Evolutionary conservation across 1,284 basidiomycete species (phyloP).

Genomic region (Bondarzewia mesenterica): DNA sequence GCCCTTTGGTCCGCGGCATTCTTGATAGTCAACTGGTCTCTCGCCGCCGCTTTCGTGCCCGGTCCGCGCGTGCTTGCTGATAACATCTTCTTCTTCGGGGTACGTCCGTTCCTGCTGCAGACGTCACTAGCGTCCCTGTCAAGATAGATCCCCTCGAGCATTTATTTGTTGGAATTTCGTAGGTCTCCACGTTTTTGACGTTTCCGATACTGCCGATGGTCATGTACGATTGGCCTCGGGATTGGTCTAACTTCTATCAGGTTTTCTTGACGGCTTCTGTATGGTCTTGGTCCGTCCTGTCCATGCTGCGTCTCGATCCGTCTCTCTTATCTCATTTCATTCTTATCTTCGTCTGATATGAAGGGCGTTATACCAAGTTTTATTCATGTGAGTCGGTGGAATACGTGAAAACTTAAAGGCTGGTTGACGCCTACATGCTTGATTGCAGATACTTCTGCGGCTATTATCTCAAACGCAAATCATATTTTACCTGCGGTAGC

Average conservation of each 20-base stretch:
- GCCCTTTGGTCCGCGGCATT: slow-evolving; percentile 61
- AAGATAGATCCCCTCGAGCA: neutral
- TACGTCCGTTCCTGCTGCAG: slow-evolving; percentile 23
- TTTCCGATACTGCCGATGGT: slow-evolving; percentile 44
- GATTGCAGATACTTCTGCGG: slow-evolving; percentile 44
- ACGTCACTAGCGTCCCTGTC: neutral
- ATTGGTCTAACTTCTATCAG: slow-evolving; percentile 55
- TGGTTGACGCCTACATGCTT: neutral
- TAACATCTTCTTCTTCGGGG: slow-evolving; percentile 56
- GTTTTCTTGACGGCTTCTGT: slow-evolving; percentile 40
- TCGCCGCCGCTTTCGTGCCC: slow-evolving; percentile 46
- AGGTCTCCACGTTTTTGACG: slow-evolving; percentile 33
- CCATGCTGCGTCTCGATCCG: neutral
- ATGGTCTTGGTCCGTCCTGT: slow-evolving; percentile 45
- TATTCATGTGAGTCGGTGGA: slow-evolving; percentile 41
- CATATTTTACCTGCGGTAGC: slow-evolving; percentile 27
- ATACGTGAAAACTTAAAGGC: too few relatives aligned
- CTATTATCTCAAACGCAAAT: slow-evolving; percentile 25
- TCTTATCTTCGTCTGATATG: neutral
- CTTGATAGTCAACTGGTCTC: slow-evolving; percentile 64
- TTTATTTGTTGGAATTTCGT: slow-evolving; percentile 11
- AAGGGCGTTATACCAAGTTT: slow-evolving; percentile 34
- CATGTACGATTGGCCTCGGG: slow-evolving; percentile 61
- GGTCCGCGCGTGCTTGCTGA: slow-evolving; percentile 39
- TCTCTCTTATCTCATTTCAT: too few relatives aligned